Base-by-base conservation (phyloP, 352 stramenopile species). In the Albugo laibachii region DNA sequence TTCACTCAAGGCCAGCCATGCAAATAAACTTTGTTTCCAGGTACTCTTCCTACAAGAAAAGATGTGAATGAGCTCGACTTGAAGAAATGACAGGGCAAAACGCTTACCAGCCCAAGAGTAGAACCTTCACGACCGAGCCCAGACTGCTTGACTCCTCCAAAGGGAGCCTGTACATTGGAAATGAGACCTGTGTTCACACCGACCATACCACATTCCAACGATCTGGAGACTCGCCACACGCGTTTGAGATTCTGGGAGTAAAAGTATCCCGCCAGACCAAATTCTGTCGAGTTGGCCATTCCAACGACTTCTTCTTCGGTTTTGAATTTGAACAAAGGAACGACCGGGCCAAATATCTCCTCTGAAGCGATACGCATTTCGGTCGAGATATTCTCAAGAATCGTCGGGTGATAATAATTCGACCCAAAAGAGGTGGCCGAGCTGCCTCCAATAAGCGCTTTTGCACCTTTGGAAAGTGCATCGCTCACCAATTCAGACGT, bases 271-370 rank as follows among this genome's bases (percentile, higher is more conserved):
- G 92, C 91, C 24, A 98, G 77, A 3, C 94, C 94, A 6, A 76
- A 61, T 20, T 88, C 73, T 31, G 65, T 94, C 58, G 84, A 71
- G 71, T 99, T 99, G 18, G 94, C 94, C 45, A 94, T 71, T 38
- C 62, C 53, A 13, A 99, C 54, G n/a, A 93, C 95, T 56, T 99
- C 89, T 20, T 95, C 85, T 50, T 98, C 94, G 5, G 61, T 91
- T 18, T 79, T 60, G 64, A 99, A 99, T 38, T 71, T 80, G 44
- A 82, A 83, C 11, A 98, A 66, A 34, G 87, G 68, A 16, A 93
- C 83, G 41, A 99, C 66, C 2, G 95, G 95, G 6, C 93, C 95
- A 63, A 99, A 99, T 18, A 85, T 97, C 69, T 99, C 94, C 55
- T 96, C 65, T 45, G 63, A 66, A 61, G 92, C 80, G 11, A 95